Conservation (phyloP, 2,329 filamentous ascomycete species). For the Verticillium nonalfalfae region DNA sequence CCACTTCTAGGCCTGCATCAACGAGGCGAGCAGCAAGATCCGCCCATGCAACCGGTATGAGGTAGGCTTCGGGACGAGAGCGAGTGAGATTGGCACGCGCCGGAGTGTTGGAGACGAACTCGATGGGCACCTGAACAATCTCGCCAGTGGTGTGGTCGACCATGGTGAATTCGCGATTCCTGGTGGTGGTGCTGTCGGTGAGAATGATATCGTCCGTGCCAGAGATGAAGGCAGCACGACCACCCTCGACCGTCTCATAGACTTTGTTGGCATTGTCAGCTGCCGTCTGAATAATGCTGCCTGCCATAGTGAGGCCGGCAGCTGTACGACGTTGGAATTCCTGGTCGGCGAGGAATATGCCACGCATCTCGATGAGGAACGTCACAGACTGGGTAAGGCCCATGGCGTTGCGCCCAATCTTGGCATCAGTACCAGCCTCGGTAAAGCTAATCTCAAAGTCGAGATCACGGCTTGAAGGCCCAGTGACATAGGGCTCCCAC, state of each 20-base stretch:
- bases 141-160: slow-evolving; percentile 17
- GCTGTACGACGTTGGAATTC: slow-evolving; percentile 24
- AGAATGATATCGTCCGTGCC: slow-evolving; percentile 18
- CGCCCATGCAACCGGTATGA: slow-evolving; percentile 18
- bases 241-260: slow-evolving; percentile 13
- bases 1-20: slow-evolving; percentile 15
- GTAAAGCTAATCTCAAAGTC: slow-evolving; percentile 10
- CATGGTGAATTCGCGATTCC: slow-evolving; percentile 18
- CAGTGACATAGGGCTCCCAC: slow-evolving; percentile 22
- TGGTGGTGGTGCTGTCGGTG: slow-evolving; percentile 11
- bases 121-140: slow-evolving; percentile 14
- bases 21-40: slow-evolving; percentile 16
- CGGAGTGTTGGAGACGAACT: slow-evolving; percentile 17
- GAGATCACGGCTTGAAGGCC: slow-evolving; percentile 3
- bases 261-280: slow-evolving; percentile 15
- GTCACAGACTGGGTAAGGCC: slow-evolving; percentile 18
- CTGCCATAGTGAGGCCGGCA: slow-evolving; percentile 16
- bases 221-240: slow-evolving; percentile 13
- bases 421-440: slow-evolving; percentile 17
- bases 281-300: slow-evolving; percentile 16
- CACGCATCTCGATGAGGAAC: slow-evolving; percentile 19
- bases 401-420: slow-evolving; percentile 18
- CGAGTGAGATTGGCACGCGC: slow-evolving; percentile 18
- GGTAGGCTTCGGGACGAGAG: slow-evolving; percentile 17
- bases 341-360: slow-evolving; percentile 21